Evolutionary conservation across 108 stramenopile species (phyloP).

Genomic region (Halocafeteria seosinensis): DNA sequence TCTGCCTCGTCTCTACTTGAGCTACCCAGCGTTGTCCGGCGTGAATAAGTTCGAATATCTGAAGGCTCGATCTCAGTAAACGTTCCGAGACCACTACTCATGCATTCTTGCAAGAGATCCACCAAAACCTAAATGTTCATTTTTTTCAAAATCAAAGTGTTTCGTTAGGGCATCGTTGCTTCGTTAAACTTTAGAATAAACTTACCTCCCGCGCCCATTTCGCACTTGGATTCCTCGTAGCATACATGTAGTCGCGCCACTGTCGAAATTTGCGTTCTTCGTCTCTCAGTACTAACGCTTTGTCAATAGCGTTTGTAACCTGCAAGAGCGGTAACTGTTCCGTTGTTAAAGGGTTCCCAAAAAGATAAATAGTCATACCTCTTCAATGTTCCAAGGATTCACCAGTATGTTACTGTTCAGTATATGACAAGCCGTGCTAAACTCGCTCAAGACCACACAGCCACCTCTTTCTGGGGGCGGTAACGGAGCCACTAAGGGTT

Average conservation of each 20-base stretch:
- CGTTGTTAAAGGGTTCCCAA: too few species aligned
- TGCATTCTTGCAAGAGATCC: slow-evolving; percentile 37
- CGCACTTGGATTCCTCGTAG: slow-evolving; percentile 70
- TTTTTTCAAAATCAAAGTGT: too few species aligned
- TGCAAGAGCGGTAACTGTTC: slow-evolving; percentile 16
- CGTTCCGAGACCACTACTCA: not conserved
- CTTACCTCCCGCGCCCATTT: slow-evolving; percentile 84
- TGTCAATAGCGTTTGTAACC: slow-evolving; percentile 67
- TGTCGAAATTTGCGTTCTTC: slow-evolving; percentile 56
- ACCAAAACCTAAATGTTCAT: too few species aligned
- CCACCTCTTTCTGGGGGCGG: not conserved
- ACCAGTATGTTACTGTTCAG: slow-evolving; percentile 88
- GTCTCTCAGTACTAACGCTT: slow-evolving; percentile 64
- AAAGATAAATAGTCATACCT: too few species aligned
- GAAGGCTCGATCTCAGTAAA: slow-evolving; percentile 12
- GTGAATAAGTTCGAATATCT: not conserved
- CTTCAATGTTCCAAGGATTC: slow-evolving; percentile 79
- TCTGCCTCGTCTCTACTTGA: slow-evolving; percentile 6
- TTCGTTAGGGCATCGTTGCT: too few species aligned
- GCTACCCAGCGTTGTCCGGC: not conserved
- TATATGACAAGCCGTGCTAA: slow-evolving; percentile 77
- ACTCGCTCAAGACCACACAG: slow-evolving; percentile 76
- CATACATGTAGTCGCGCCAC: slow-evolving; percentile 84
- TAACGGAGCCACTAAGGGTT: not conserved
- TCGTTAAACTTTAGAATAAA: too few species aligned